Evolutionary conservation across 2,329 filamentous ascomycete species (phyloP).

Genomic region (Hortaea sp.): DNA sequence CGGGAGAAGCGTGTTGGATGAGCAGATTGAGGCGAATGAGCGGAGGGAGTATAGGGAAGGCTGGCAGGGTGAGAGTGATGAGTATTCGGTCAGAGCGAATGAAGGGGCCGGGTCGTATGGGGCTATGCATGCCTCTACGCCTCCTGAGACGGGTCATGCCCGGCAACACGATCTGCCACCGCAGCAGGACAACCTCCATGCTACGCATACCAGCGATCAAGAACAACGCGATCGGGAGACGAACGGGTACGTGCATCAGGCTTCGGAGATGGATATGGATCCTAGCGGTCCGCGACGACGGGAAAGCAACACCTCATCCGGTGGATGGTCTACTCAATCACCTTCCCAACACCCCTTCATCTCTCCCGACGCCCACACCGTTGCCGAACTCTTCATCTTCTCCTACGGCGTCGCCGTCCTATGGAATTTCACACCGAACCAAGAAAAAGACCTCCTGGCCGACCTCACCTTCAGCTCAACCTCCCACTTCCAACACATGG

Average conservation of each 20-base stretch:
- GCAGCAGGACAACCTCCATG: not conserved
- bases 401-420: constrained; percentile 96
- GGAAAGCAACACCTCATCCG: constrained; percentile 19
- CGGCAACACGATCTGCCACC: not conserved
- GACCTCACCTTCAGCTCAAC: constrained; percentile 72
- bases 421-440: constrained; percentile 94
- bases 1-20: constrained; percentile 82
- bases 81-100: constrained; percentile 29
- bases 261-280: not conserved
- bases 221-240: not conserved
- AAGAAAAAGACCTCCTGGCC: constrained; percentile 92
- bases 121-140: not conserved
- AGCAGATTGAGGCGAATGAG: constrained; percentile 94
- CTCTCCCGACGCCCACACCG: constrained; percentile 61
- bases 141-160: not conserved
- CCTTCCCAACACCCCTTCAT: constrained; percentile 45
- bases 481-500: not conserved
- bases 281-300: constrained; percentile 6
- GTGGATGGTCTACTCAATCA: constrained; percentile 30
- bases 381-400: constrained; percentile 95
- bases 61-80: constrained; percentile 75
- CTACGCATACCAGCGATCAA: not conserved
- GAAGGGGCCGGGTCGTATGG: not conserved
- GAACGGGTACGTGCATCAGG: constrained; percentile 1
- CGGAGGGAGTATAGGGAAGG: constrained; percentile 81